Evolutionary conservation across 805 yeast species (phyloP), one percentile per base, ranked within the genome.

Genomic region (Hemisphaericaspora nanyangensis): DNA sequence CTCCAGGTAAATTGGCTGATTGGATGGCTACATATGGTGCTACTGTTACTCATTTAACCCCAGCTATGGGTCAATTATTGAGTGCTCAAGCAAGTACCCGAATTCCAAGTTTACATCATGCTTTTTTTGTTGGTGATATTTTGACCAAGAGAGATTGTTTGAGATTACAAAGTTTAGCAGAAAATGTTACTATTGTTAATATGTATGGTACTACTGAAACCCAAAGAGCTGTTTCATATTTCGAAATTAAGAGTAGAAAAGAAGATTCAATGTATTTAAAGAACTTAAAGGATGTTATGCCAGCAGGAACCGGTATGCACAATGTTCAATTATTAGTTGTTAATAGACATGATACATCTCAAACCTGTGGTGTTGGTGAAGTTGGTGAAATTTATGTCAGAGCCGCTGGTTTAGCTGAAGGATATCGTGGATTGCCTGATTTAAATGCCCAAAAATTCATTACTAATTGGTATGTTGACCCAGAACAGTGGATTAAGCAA

Each of bases 191-290:
- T 58, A 91, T 93, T 56, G 95, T 93, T 50, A 93, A 93, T 66
- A 93, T 93, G 99, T 93, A 93, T 61, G 99, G 99, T 55, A 93
- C 99, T 29, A 93, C 99, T 8, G 99, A 93, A 64, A 93, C 99
- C 12, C 99, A 95, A 71, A 79, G 99, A 58, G 93, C 99, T 2
- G 99, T 93, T 18, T 90, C 98, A 0, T 93, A 78, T 65, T 95
- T 79, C 65, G 95, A 88, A 60, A 91, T 95, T 45, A 80, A 86
- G 31, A 79, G 95, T 20, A 73, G 87, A 48, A 58, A 73, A 17
- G 57, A 72, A 31, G 89, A 90, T 59, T 74, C 91, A 17, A 65
- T 76, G 17, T 90, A 85, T 61, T 72, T 93, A 58, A 82, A 80
- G 56, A 75, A 82, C 35, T 85, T 87, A 66, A 93, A 95, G 63